Conservation (phyloP, 257 asterid genomes). For the Nemophila menziesii region DNA sequence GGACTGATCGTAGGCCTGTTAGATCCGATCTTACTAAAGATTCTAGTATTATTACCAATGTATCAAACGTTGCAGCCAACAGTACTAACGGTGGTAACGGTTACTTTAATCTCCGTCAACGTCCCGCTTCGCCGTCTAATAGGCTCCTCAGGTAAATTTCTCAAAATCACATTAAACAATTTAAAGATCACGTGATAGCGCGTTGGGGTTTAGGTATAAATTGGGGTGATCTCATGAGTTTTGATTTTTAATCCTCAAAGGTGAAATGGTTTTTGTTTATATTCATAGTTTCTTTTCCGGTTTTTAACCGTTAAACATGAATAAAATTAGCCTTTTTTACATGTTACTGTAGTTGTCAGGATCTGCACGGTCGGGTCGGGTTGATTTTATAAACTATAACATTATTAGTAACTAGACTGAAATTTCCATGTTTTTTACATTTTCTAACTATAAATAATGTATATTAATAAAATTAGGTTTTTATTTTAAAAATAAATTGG, state of each 20-base stretch:
- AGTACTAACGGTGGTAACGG: constrained; percentile 30
- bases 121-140: constrained; percentile 57
- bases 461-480: too few species aligned
- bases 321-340: background rate
- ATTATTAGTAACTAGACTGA: too few species aligned
- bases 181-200: constrained; percentile 9
- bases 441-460: too few species aligned
- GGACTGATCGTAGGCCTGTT: constrained; percentile 50
- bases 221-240: background rate
- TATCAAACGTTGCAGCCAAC: background rate
- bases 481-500: too few species aligned
- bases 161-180: background rate
- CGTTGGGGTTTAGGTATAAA: background rate
- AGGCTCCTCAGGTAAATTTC: constrained; percentile 39
- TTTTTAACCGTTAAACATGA: too few species aligned
- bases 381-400: too few species aligned
- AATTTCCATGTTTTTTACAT: too few species aligned
- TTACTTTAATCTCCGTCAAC: constrained; percentile 66
- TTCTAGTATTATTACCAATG: constrained; percentile 12
- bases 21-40: constrained; percentile 49
- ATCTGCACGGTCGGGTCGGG: too few species aligned
- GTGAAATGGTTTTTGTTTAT: background rate
- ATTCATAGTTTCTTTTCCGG: background rate
- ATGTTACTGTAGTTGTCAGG: too few species aligned
- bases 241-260: background rate